Conservation (phyloP, 352 stramenopile genomes). For the Globisporangium orthogonon region DNA sequence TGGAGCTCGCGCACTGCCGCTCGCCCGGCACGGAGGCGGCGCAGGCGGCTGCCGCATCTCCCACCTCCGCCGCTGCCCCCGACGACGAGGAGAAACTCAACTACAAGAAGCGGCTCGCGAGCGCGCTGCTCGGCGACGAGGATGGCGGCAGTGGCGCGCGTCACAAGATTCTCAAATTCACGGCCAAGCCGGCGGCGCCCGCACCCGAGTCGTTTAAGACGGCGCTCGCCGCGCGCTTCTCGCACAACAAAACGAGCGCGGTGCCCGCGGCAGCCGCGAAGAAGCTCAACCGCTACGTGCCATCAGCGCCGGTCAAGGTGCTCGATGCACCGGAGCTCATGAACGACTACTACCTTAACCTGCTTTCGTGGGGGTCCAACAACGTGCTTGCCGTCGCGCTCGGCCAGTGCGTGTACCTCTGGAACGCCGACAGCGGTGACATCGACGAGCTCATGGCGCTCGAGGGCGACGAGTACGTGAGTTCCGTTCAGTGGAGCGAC, state of each 20-base stretch:
- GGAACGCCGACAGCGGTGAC: constrained; percentile 93
- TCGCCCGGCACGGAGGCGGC: constrained; percentile 47
- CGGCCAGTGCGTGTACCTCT: constrained; percentile 96
- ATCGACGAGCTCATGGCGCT: constrained; percentile 94
- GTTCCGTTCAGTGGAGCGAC: constrained; percentile 95
- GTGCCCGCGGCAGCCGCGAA: constrained; percentile 60
- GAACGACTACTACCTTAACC: constrained; percentile 99
- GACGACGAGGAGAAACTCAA: constrained; percentile 75
- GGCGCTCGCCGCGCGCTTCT: constrained; percentile 89
- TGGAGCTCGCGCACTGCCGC: constrained; percentile 70
- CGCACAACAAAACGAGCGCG: constrained; percentile 92
- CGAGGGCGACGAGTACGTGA: constrained; percentile 93
- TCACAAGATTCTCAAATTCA: constrained; percentile 97
- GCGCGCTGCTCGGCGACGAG: constrained; percentile 70
- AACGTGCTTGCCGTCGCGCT: constrained; percentile 98
- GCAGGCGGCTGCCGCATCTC: constrained; percentile 21
- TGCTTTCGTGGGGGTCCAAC: constrained; percentile 95
- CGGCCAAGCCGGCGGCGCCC: constrained; percentile 92
- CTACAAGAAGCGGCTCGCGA: constrained; percentile 79
- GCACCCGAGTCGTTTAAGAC: constrained; percentile 93
- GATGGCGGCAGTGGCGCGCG: constrained; percentile 42
- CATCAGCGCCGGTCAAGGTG: constrained; percentile 93
- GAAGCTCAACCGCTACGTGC: constrained; percentile 93
- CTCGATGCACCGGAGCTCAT: constrained; percentile 97
- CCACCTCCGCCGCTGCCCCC: constrained; percentile 6